Evolutionary conservation across 192 early-diverging fungal genomes (phyloP), one percentile per base, ranked within the genome.

Genomic region (Spinellus fusiger): DNA sequence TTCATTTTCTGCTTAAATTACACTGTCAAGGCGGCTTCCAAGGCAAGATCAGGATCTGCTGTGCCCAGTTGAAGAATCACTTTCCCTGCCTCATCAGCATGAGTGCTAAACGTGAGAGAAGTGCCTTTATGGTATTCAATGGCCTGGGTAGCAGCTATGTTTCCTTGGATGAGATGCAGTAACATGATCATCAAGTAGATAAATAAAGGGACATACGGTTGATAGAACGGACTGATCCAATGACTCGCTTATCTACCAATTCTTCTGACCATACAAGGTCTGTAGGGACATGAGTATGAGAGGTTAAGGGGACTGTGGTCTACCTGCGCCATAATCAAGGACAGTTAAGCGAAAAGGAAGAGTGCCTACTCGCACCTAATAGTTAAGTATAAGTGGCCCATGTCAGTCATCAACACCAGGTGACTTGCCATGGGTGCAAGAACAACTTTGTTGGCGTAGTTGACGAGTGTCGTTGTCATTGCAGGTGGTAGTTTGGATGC

Each of bases 351-450:
- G 78, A 82, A 94, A 88, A 1, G 96, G 95, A 18, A 95, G 74
- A 0, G 93, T 91, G 23, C 95, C 94, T 10, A 95, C 75, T 26
- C 96, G 83, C 15, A 84, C 82, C 81, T 83, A 74, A 16, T 25
- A n/a, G n/a, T n/a, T n/a, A n/a, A n/a, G n/a, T n/a, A n/a, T n/a
- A 22, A 34, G 18, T 8, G 48, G 18, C 46, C 63, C 23, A 10
- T 54, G 32, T 5, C 32, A 47, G 23, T 27, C 25, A 1, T 38
- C 44, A 31, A 16, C 6, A n/a, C n/a, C n/a, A n/a, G n/a, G n/a
- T n/a, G n/a, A n/a, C 35, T 58, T 47, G 95, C 96, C 96, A 99
- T 99, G 16, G 96, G 96, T 7, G 96, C 96, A 40, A 99, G 80
- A 32, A 96, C 90, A 33, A 86, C 62, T 76, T 80, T 81, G 58